Base-by-base conservation (phyloP, 805 yeast genomes). In the Alloascoidea hylecoeti region DNA sequence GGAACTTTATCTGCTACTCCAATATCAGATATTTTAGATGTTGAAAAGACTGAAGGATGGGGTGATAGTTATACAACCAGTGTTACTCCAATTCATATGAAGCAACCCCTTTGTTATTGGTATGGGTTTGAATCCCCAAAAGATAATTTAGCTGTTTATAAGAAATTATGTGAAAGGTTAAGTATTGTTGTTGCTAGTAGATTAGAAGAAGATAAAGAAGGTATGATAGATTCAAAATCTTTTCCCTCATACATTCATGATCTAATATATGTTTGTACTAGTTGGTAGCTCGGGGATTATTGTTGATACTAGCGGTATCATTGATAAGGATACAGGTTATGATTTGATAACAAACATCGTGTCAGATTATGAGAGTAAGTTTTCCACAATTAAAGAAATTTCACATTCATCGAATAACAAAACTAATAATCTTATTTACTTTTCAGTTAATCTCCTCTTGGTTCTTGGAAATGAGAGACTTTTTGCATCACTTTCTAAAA, bases 1-100 rank as follows among this genome's bases (percentile, higher is more conserved):
- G 96, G 98, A 1, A 72, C 85, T 3, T 43, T 92, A 3, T 67
- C 86, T 0, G 95, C 95, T 0, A 78, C 94, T 0, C 82, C 94
- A 0, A 66, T 88, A 12, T 75, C 86, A 34, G 95, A 84, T 49
- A 60, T 75, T 32, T 62, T 88, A 27, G 95, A 92, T 49, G 72
- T 82, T 15, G 89, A 83, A 48, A 59, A 67, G 35, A 58, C 62
- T 13, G 68, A 72, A 15, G 69, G 70, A 2, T 80, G 94, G 63
- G 95, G 94, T 43, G 83, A 84, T 36, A 73, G 81, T 16, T 65
- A 75, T 42, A 73, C 86, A 0, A 75, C 83, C 6, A 92, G 94
- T 34, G 74, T 83, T 1, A 49, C 63, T 2, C 44, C 48, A 4
- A 45, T 55, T 1, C 88, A 82, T 53, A 82, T 83, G n/a, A 83